phyloP scores from a whole-genome alignment of 208 protist genomes.

The Acanthamoeba royreba region DNA sequence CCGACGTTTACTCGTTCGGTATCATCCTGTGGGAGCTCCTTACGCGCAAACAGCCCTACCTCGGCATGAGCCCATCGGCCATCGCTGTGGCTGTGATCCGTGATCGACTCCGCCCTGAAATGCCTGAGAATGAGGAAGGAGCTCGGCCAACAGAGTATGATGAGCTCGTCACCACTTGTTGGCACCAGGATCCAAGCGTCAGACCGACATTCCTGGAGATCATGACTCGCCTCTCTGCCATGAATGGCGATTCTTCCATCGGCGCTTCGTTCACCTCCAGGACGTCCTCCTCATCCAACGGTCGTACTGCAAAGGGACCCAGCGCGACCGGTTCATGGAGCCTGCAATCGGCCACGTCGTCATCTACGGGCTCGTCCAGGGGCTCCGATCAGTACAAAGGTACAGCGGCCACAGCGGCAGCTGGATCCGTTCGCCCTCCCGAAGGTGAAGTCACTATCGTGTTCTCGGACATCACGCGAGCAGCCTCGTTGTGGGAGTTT shows the following conservation, averaged over 20 bases:
- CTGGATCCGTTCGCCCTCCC: background rate
- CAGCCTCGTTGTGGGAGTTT: background rate
- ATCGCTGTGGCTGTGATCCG: background rate
- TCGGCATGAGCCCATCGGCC: background rate
- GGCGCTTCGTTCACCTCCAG: background rate
- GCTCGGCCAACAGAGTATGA: background rate
- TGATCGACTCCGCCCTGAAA: background rate
- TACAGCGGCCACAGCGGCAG: background rate
- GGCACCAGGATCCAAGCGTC: background rate
- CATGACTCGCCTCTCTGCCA: background rate
- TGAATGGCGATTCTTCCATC: background rate
- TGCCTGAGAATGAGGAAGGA: background rate
- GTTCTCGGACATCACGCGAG: conserved; percentile 4
- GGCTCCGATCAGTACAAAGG: background rate
- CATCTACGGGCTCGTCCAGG: background rate
- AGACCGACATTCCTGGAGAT: conserved; percentile 28
- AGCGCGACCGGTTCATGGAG: background rate
- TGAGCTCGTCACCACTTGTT: background rate
- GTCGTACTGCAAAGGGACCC: background rate
- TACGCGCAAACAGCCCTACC: background rate
- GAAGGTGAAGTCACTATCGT: background rate
- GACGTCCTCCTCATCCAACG: background rate
- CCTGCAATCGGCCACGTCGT: background rate
- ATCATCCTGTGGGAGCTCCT: conserved; percentile 43
- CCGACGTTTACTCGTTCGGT: conserved; percentile 10